Conservation (phyloP, 208 protist genomes). For the Ichthyophonus hoferi region DNA sequence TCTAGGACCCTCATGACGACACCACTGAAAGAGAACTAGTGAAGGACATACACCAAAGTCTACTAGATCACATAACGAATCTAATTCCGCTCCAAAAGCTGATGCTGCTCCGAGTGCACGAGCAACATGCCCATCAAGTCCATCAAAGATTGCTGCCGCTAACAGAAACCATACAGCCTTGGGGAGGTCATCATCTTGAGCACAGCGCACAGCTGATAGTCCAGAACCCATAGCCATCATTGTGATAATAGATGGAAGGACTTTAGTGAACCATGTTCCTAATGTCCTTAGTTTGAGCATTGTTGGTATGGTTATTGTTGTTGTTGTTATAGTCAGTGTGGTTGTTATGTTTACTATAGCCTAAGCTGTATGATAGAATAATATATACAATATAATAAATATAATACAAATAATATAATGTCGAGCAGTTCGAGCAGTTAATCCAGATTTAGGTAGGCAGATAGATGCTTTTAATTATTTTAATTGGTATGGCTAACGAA, state of each 20-base stretch:
- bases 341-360: no score
- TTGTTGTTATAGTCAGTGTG: no score
- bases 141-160: constrained; percentile 21
- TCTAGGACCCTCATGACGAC: background rate
- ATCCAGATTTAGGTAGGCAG: no score
- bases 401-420: no score
- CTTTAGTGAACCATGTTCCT: background rate
- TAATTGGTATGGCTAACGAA: no score
- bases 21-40: constrained; percentile 31
- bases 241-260: background rate
- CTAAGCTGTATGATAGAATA: no score
- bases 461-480: no score
- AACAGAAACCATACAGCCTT: background rate
- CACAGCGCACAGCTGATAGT: background rate
- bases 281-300: no score
- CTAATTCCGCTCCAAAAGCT: constrained; percentile 35
- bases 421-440: no score
- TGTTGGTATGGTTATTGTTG: no score
- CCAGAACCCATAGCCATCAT: background rate
- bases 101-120: constrained; percentile 17
- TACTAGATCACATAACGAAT: constrained; percentile 37
- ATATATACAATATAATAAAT: no score
- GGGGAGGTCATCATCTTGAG: background rate
- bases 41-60: constrained; percentile 36
- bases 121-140: constrained; percentile 17